Evolutionary conservation across 2,329 filamentous ascomycete species (phyloP), one percentile per base, ranked within the genome.

Genomic region (Corynespora cassiicola): DNA sequence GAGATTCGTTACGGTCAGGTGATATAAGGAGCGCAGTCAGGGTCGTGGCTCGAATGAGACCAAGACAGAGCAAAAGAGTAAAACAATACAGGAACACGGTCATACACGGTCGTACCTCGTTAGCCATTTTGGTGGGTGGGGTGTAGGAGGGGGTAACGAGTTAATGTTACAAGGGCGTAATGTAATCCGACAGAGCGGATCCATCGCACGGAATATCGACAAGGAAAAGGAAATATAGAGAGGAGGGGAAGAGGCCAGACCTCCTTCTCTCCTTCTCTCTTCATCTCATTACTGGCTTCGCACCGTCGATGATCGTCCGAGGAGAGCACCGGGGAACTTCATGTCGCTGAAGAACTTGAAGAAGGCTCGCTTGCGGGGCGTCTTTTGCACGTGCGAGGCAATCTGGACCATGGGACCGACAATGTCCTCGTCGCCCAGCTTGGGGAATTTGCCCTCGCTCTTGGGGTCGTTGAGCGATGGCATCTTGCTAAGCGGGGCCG

Each of bases 351-450:
- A 56, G 41, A 69, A 67, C 42, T 63, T 67, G 51, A 68, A 55
- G 36, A 69, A 68, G 6, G 63, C 61, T 35, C 64, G 63, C 50
- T 69, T 70, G 17, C 58, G 61, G 17, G 59, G 61, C 21, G 61
- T 56, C 16, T 58, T 69, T 41, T 58, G 61, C 39, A 71, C 68
- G 40, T 63, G 58, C 9, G 61, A 50, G 22, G 63, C 52, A 43
- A 69, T 45, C 49, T 72, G 79, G 54, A 84, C 82, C 91, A 96
- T 96, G 6, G 91, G 91, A 1, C 91, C 91, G 28, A 96, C 90
- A 63, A 96, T 95, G 66, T 95, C 91, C 56, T 91, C 86, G 58
- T 96, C 90, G 35, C 90, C 90, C 20, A 92, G 81, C 54, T 86
- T 84, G 16, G 90, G 90, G 58, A 96, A 96, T 68, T 96, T 96